Conservation (phyloP, 1,284 basidiomycete species). For the Moesziomyces antarcticus region DNA sequence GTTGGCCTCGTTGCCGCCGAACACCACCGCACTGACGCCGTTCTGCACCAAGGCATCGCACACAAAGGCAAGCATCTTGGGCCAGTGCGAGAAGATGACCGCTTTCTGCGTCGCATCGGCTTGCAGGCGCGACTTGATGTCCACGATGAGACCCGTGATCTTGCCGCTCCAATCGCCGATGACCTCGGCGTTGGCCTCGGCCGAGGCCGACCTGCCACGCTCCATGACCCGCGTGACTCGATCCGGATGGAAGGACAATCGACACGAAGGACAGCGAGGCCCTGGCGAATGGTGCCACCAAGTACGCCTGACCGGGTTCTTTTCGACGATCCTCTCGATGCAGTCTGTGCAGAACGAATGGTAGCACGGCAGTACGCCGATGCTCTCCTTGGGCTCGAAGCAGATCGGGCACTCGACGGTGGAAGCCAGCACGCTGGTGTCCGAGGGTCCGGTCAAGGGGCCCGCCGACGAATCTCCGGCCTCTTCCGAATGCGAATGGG, state of each 20-base stretch:
- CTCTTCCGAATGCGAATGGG: slow-evolving; percentile 85
- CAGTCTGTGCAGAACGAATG: slow-evolving; percentile 53
- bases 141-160: slow-evolving; percentile 49
- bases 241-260: slow-evolving; percentile 21
- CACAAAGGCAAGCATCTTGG: slow-evolving; percentile 45
- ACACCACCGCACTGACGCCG: slow-evolving; percentile 34
- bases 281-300: neutral
- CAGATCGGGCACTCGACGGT: slow-evolving; percentile 43
- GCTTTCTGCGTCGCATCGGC: slow-evolving; percentile 45
- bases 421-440: neutral
- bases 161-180: slow-evolving; percentile 51
- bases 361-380: slow-evolving; percentile 50
- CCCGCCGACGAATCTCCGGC: slow-evolving; percentile 79
- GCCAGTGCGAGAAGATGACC: slow-evolving; percentile 54
- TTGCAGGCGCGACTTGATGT: slow-evolving; percentile 26
- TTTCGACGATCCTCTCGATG: slow-evolving; percentile 38
- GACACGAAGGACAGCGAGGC: slow-evolving; percentile 36
- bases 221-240: slow-evolving; percentile 44
- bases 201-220: slow-evolving; percentile 19
- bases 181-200: slow-evolving; percentile 13
- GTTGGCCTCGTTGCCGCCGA: slow-evolving; percentile 26
- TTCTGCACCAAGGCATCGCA: slow-evolving; percentile 42
- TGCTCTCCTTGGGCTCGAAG: slow-evolving; percentile 33
- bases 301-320: slow-evolving; percentile 1
- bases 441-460: slow-evolving; percentile 78